Evolutionary conservation across 208 protist genomes (phyloP), one percentile per base, ranked within the genome.

Genomic region (Crithidia mellificae): DNA sequence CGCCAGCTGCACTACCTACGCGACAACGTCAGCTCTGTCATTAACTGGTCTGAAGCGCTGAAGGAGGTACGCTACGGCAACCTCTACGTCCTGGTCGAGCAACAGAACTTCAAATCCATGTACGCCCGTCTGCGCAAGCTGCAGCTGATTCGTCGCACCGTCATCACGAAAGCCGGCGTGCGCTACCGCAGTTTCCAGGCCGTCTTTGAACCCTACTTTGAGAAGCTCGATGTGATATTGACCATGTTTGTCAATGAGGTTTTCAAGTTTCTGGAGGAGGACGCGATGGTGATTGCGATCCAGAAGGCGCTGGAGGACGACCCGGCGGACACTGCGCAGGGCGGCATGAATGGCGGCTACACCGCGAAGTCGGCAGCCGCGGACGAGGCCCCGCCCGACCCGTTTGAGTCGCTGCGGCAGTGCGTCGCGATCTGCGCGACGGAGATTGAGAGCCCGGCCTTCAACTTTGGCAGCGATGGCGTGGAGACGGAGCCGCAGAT

Each of bases 131-230:
- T 96, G 22, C 61, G 76, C 22, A 65, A 78, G 30, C 72, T 94
- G 58, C 91, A 94, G 73, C 56, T 62, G 2, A 94, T 96, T 62
- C 86, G 91, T 22, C 63, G 65, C 25, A 89, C 88, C 12, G 84
- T 96, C 22, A 85, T 85, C 64, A 77, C 77, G 15, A 86, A 85
- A 54, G 77, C 84, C 25, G 81, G 77, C 3, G 68, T 69, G 17
- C 69, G 88, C 53, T 89, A 88, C 59, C 72, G 68, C 19, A 84
- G 64, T 51, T 93, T 84, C 55, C 74, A 90, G 52, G 61, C 72
- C 55, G 75, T 89, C n/a, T 96, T 94, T 61, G 84, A 92, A 51
- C 91, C 91, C 12, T 96, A 93, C 76, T 96, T 96, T 79, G 76
- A 85, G 6, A 96, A 96, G 70, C 79, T 93, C 0, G 86, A 96